These are phyloP conservation scores for Monilinia fructicola DNA, from an alignment of 2,329 filamentous ascomycete species.

Conservation along the genomic window DNA sequence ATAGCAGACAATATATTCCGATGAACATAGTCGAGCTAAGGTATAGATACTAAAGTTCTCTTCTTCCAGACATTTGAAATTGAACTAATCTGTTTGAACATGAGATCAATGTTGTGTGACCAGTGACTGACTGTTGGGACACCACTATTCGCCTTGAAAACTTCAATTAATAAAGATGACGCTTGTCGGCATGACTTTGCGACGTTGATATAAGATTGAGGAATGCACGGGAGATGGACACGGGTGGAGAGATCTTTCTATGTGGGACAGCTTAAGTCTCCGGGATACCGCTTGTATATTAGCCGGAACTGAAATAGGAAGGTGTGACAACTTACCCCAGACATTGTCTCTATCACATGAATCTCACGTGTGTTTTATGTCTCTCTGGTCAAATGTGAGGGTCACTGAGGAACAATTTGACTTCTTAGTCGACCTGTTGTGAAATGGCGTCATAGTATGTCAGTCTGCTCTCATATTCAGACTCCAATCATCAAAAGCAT, in stretches of 20 bases:
- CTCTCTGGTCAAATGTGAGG: neutral
- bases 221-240: neutral
- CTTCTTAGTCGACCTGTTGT: neutral
- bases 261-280: neutral
- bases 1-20: neutral
- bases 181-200: neutral
- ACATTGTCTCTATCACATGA: neutral
- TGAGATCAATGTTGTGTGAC: constrained; percentile 1
- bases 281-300: neutral
- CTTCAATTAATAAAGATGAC: neutral
- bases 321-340: neutral
- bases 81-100: neutral
- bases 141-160: constrained; percentile 1
- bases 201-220: neutral
- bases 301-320: constrained; percentile 12
- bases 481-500: too few species aligned
- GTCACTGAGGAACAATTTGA: neutral
- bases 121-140: neutral
- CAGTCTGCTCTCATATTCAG: neutral
- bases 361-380: neutral
- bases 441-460: neutral
- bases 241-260: neutral
- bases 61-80: neutral
- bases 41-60: neutral
- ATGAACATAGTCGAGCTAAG: neutral